phyloP scores from a whole-genome alignment of 108 stramenopile genomes.

The Bacterosira constricta region DNA sequence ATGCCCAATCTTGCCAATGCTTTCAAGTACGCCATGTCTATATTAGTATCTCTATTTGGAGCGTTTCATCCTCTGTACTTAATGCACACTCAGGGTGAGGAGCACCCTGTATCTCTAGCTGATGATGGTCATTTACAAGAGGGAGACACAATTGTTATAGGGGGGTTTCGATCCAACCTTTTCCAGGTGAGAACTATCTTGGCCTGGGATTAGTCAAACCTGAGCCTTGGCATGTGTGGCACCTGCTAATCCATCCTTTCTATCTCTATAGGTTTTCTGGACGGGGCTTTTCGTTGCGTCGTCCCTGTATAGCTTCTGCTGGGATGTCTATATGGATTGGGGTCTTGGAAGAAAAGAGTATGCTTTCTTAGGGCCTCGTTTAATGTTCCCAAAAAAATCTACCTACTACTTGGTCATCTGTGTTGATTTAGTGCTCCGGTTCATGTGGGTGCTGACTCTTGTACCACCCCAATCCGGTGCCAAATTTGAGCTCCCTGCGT shows the following conservation, averaged over 20 bases:
- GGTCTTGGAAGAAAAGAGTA: conserved; percentile 66
- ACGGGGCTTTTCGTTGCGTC: conserved; percentile 76
- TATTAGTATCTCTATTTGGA: conserved; percentile 90
- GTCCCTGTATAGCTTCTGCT: conserved; percentile 82
- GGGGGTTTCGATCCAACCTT: conserved; percentile 19
- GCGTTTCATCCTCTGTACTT: conserved; percentile 89
- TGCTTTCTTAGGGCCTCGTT: conserved; percentile 77
- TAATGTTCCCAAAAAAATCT: conserved; percentile 80
- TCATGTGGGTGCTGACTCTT: conserved; percentile 90
- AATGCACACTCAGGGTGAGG: conserved; percentile 32
- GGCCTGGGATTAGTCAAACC: no score
- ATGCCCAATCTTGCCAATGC: conserved; percentile 90
- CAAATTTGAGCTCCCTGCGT: conserved; percentile 80
- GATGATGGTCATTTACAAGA: conserved; percentile 33
- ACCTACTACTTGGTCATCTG: conserved; percentile 71
- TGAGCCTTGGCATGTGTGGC: no score
- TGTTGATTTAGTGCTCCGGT: conserved; percentile 70
- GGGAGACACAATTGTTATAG: conserved; percentile 7
- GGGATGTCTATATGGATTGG: conserved; percentile 97
- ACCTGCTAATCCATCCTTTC: not conserved
- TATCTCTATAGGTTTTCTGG: conserved; percentile 59
- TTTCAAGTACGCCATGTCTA: conserved; percentile 89
- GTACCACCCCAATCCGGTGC: conserved; percentile 79
- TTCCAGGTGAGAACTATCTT: conserved; percentile 56
- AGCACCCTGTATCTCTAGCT: not conserved